Evolutionary conservation across 139 green algal species (phyloP).

Genomic region (Raphidocelis subcapitata): DNA sequence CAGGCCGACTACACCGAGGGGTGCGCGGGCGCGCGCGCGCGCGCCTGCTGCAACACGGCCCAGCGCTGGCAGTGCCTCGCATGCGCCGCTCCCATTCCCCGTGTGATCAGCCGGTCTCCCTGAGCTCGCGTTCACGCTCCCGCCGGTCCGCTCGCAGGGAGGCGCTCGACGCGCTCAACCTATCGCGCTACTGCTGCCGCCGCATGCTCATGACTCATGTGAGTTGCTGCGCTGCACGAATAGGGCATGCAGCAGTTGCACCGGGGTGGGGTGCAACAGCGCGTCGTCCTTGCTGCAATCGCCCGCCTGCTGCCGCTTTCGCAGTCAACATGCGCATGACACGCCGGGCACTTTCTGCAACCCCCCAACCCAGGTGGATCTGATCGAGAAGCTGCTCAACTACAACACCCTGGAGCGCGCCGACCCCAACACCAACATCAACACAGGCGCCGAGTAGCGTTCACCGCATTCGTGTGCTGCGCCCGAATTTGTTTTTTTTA

Average conservation of each 20-base stretch:
- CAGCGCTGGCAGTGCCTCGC: neutral
- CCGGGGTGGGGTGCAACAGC: too few relatives aligned
- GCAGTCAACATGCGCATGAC: too few relatives aligned
- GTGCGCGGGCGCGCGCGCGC: slow-evolving; percentile 29
- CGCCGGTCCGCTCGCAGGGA: slow-evolving; percentile 85
- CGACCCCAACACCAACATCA: slow-evolving; percentile 1
- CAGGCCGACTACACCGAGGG: slow-evolving; percentile 71
- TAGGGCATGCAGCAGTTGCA: too few relatives aligned
- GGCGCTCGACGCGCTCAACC: slow-evolving; percentile 89
- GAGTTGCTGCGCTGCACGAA: too few relatives aligned
- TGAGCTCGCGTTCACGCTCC: too few relatives aligned
- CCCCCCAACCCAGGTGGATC: slow-evolving; percentile 94
- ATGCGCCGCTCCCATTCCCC: too few relatives aligned
- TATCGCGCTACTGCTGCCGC: slow-evolving; percentile 98
- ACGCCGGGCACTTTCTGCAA: too few relatives aligned
- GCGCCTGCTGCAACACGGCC: neutral
- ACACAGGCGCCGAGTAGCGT: neutral
- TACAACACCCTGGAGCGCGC: slow-evolving; percentile 93
- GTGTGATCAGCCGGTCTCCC: too few relatives aligned
- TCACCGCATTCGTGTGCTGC: too few relatives aligned
- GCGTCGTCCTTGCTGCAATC: too few relatives aligned
- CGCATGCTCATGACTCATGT: slow-evolving; percentile 99
- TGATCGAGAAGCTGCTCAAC: slow-evolving; percentile 99
- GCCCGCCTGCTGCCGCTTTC: too few relatives aligned
- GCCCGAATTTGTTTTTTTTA: too few relatives aligned